phyloP scores from a whole-genome alignment of 2,329 filamentous ascomycete genomes.

The Beauveria sp. region DNA sequence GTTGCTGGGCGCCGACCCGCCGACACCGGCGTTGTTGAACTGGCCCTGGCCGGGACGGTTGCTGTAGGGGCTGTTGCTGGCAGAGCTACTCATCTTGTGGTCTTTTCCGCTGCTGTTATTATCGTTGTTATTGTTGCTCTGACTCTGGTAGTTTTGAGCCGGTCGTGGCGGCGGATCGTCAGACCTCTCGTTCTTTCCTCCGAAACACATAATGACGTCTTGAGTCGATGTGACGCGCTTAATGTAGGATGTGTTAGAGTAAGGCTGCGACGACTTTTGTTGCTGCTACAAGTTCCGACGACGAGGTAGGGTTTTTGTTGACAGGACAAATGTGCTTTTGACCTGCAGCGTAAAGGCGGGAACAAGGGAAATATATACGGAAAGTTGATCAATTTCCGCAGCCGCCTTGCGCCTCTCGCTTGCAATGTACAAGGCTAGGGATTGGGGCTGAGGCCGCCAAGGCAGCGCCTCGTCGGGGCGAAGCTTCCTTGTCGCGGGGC shows the following conservation, averaged over 20 bases:
- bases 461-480: conserved; percentile 3
- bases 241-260: neutral
- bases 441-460: conserved; percentile 1
- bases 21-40: neutral
- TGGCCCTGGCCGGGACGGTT: conserved; percentile 10
- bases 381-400: neutral
- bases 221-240: neutral
- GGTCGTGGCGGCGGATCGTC: conserved; percentile 35
- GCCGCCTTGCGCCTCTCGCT: neutral
- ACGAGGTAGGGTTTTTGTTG: neutral
- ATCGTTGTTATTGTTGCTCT: neutral
- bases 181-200: conserved; percentile 32
- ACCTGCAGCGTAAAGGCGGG: neutral
- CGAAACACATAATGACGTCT: conserved; percentile 40
- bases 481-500: neutral
- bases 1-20: neutral
- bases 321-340: too few species aligned
- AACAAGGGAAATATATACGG: neutral
- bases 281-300: neutral
- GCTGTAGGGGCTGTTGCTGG: conserved; percentile 11
- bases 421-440: neutral
- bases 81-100: conserved; percentile 9
- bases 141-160: conserved; percentile 18
- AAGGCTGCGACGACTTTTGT: neutral
- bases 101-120: conserved; percentile 11